Percentiles rank a stretch among this genome's conserved stretches.
phyloP scores from a whole-genome alignment of 2,329 filamentous ascomycete species.

The Penicillium sp. region DNA sequence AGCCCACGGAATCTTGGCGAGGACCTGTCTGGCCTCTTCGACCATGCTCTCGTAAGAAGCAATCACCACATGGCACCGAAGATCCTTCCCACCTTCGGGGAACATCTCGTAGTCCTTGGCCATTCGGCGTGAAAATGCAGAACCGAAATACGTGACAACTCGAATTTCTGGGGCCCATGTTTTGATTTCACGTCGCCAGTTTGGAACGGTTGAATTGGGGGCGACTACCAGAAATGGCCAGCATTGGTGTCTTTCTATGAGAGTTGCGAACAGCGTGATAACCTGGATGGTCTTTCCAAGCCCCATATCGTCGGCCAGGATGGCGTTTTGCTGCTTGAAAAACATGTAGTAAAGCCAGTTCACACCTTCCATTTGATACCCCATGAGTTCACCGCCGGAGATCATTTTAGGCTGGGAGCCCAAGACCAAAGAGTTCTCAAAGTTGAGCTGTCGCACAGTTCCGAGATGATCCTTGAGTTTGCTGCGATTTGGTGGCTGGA shows the following conservation, averaged over 20 bases:
- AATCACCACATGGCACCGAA: conserved; percentile 87
- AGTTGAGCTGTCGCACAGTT: conserved; percentile 63
- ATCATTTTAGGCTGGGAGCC: conserved; percentile 70
- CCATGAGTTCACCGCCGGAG: conserved; percentile 79
- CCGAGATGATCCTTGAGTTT: conserved; percentile 66
- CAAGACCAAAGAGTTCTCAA: conserved; percentile 64
- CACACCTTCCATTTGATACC: conserved; percentile 86
- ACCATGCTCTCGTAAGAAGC: conserved; percentile 90
- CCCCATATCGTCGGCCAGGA: conserved; percentile 97
- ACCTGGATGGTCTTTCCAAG: conserved; percentile 96
- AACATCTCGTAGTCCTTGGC: conserved; percentile 84
- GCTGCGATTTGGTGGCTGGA: conserved; percentile 55
- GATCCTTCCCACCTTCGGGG: conserved; percentile 57
- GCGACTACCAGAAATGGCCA: conserved; percentile 93
- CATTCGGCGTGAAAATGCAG: conserved; percentile 68
- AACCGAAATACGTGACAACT: conserved; percentile 91
- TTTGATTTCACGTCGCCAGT: conserved; percentile 95
- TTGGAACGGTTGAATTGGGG: conserved; percentile 92
- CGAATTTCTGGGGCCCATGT: conserved; percentile 82
- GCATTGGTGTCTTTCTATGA: conserved; percentile 68
- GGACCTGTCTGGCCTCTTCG: conserved; percentile 64
- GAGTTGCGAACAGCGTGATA: conserved; percentile 72
- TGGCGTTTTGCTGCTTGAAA: conserved; percentile 75
- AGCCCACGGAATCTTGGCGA: conserved; percentile 74
- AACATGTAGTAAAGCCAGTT: conserved; percentile 96